A percentile compares a stretch with the other conserved stretches of the same genome.
These are phyloP conservation scores for Rhododendron kiyosumense DNA, from an alignment of 148 eudicot genomes.

Conservation along the genomic window DNA sequence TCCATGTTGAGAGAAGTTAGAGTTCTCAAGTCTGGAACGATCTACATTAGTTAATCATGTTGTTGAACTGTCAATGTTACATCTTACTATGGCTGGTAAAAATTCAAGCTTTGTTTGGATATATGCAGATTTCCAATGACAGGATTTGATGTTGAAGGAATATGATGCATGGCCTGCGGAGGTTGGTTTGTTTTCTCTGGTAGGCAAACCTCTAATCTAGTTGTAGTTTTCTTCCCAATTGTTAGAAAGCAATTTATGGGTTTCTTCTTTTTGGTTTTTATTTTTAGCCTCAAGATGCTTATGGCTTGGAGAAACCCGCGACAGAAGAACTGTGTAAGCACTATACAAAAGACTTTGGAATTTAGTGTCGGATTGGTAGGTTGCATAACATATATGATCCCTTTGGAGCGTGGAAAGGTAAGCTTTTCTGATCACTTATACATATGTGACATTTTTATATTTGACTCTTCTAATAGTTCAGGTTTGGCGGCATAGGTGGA, in stretches of 20 bases:
- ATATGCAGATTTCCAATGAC: not conserved
- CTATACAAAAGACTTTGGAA: slow-evolving; percentile 36
- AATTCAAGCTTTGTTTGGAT: not conserved
- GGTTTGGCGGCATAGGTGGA: slow-evolving; percentile 30
- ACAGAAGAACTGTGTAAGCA: slow-evolving; percentile 38
- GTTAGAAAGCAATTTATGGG: not conserved
- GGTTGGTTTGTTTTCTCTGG: slow-evolving; percentile 18
- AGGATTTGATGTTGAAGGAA: slow-evolving; percentile 26
- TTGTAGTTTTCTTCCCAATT: not conserved
- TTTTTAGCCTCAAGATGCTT: slow-evolving; percentile 35
- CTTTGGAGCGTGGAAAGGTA: too few relatives aligned
- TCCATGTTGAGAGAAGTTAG: not conserved
- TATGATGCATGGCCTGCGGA: slow-evolving; percentile 58
- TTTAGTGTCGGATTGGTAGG: too few relatives aligned
- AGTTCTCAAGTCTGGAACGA: not conserved
- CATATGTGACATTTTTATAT: not conserved
- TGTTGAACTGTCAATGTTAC: not conserved
- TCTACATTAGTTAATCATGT: not conserved
- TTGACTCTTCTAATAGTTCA: not conserved
- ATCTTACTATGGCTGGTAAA: not conserved
- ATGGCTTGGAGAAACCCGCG: slow-evolving; percentile 37
- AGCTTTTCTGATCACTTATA: too few relatives aligned
- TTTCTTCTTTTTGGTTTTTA: not conserved
- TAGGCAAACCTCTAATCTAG: not conserved
- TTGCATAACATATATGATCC: too few relatives aligned